Evolutionary conservation across 208 protist species (phyloP), one percentile per base, ranked within the genome.

Genomic region (Leishmania braziliensis): DNA sequence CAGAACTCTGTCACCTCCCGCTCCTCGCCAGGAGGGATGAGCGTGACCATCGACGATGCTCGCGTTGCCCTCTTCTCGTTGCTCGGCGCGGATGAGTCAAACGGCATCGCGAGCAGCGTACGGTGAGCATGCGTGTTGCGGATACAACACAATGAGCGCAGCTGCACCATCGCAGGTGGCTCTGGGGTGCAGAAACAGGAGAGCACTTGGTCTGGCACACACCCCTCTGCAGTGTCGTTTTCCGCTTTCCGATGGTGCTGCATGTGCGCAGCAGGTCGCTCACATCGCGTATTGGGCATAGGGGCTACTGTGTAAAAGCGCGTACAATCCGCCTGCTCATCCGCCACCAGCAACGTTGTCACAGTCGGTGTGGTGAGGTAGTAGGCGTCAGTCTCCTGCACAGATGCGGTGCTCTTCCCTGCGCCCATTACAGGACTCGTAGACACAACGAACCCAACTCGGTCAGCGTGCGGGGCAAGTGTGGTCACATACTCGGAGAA

Each of bases 401-500:
- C 23, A 36, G 46, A 51, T 51, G 10, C 23, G 69, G 10, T 26
- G 20, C 39, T 39, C 6, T 12, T 4, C 66, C 18, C 50, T 10
- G 48, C 53, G 51, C 33, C n/a, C 16, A 18, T 48, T 74, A 85
- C 23, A 14, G 77, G 77, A 33, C 29, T 78, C 20, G 75, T 33
- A 29, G 33, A 56, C 54, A 85, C 77, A 6, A 39, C 75, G 33
- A 85, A 85, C 6, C 82, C 82, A 0, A 82, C 77, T 4, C 53
- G 46, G 12, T 70, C 76, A 20, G 71, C 76, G n/a, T 80, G 62
- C n/a, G 70, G 70, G 23, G 68, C 66, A 36, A 68, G 51, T 26
- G 75, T 84, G 4, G 81, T 78, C 48, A 51, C 75, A 56, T 80
- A 78, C 81, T 84, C 81, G 43, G 76, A 80, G 69, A 71, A 85